A percentile compares a stretch with the other conserved stretches of the same genome.
Conservation (phyloP, 106 monocot genomes). For the Hemerocallis citrina region DNA sequence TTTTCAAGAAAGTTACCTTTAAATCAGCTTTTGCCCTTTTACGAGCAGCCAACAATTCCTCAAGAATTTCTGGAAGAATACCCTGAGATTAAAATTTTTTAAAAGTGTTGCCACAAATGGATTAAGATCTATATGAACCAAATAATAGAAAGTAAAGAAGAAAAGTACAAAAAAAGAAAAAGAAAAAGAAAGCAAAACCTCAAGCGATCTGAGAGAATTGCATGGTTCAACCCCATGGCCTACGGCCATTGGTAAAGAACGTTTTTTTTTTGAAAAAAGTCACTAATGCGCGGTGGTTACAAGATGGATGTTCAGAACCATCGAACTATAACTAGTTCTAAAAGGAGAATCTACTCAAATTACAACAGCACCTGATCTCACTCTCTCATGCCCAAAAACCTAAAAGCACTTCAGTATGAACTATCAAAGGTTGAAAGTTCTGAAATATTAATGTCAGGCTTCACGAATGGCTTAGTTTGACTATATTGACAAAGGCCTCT, state of each 20-base stretch:
- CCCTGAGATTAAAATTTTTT: slow-evolving; percentile 59
- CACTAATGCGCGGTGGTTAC: neutral
- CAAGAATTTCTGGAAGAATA: slow-evolving; percentile 97
- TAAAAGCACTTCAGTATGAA: neutral
- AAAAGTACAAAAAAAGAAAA: neutral
- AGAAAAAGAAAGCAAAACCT: neutral
- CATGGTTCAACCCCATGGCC: too few species aligned
- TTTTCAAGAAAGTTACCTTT: slow-evolving; percentile 40
- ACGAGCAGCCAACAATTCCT: slow-evolving; percentile 95
- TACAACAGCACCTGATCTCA: too few species aligned
- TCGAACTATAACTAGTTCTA: neutral
- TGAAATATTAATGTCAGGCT: too few species aligned
- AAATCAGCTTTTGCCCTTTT: slow-evolving; percentile 99
- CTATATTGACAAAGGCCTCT: neutral
- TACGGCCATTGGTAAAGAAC: too few species aligned
- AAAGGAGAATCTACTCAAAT: neutral
- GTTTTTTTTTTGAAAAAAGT: too few species aligned
- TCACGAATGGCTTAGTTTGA: neutral
- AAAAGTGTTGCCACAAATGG: neutral
- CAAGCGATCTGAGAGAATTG: too few species aligned
- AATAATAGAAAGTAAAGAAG: neutral
- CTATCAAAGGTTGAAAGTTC: too few species aligned
- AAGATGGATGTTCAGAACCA: neutral
- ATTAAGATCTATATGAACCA: neutral
- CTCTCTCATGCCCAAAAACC: neutral